Conservation (phyloP, 2,329 filamentous ascomycete genomes). For the Neofusicoccum cordaticola region DNA sequence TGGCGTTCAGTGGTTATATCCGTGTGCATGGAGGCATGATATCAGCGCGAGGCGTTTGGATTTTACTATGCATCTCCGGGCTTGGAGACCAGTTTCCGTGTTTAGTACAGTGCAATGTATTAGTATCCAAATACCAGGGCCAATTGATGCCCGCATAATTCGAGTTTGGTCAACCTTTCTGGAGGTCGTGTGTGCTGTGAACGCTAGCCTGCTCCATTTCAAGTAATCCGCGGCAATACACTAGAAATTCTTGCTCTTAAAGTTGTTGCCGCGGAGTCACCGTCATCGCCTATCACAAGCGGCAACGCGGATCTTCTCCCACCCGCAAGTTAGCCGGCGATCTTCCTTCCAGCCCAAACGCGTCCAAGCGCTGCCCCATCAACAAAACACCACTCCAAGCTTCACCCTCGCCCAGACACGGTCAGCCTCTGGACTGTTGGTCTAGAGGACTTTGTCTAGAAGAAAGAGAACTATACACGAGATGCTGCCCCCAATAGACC, state of each 20-base stretch:
- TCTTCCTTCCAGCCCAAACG: neutral
- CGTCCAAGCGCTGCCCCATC: neutral
- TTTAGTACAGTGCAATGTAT: neutral
- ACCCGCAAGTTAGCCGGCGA: neutral
- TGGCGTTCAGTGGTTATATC: constrained; percentile 14
- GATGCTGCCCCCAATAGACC: constrained; percentile 45
- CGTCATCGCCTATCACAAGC: neutral
- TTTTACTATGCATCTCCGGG: neutral
- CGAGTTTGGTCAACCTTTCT: no score
- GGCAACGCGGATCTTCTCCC: neutral
- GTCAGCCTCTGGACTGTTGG: neutral
- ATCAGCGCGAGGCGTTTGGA: constrained; percentile 11
- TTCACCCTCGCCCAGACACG: neutral
- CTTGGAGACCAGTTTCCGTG: neutral
- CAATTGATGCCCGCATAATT: no score
- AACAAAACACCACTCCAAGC: neutral
- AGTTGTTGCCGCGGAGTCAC: no score
- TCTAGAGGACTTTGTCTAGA: neutral
- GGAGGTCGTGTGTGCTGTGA: no score
- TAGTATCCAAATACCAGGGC: neutral
- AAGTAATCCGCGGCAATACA: no score
- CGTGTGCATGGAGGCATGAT: constrained; percentile 8
- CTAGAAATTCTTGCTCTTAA: no score
- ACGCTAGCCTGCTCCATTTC: no score
- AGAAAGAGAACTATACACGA: neutral